Conservation (phyloP, 805 yeast genomes). For the Yarrowia sp. region DNA sequence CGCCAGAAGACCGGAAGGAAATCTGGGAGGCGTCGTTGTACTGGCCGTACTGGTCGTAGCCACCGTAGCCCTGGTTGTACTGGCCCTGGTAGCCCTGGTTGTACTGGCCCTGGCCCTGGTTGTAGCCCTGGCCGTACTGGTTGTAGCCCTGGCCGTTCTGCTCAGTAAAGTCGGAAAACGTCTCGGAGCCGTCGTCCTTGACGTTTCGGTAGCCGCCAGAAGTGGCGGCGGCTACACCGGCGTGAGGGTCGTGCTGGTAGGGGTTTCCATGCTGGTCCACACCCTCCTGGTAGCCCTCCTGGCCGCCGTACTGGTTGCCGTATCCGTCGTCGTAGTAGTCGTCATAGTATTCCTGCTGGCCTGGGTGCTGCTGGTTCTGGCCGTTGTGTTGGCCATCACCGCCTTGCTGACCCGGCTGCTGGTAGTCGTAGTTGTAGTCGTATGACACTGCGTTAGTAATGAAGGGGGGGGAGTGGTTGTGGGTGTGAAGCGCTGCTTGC, state of each 20-base stretch:
- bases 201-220: conserved; percentile 38
- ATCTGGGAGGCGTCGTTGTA: conserved; percentile 46
- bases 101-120: conserved; percentile 33
- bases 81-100: conserved; percentile 36
- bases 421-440: conserved; percentile 33
- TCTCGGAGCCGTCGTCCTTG: conserved; percentile 42
- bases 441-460: conserved; percentile 30
- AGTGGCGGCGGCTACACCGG: conserved; percentile 44
- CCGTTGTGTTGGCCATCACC: conserved; percentile 32
- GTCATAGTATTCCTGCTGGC: conserved; percentile 34
- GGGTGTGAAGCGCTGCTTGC: background rate
- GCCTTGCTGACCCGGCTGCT: conserved; percentile 29
- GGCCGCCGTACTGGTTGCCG: conserved; percentile 31
- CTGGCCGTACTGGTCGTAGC: conserved; percentile 26
- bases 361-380: conserved; percentile 31
- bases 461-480: background rate
- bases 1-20: conserved; percentile 86
- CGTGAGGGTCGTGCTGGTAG: conserved; percentile 44
- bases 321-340: conserved; percentile 30
- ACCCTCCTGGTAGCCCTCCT: conserved; percentile 39
- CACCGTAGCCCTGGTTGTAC: conserved; percentile 36
- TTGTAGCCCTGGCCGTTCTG: conserved; percentile 28
- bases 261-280: conserved; percentile 42
- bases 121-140: conserved; percentile 39
- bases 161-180: conserved; percentile 46